Percentiles rank a stretch among this genome's conserved stretches.
Evolutionary conservation across 176 grass and related monocot species (phyloP).

Genomic region (Hsuehochloa calcarea): DNA sequence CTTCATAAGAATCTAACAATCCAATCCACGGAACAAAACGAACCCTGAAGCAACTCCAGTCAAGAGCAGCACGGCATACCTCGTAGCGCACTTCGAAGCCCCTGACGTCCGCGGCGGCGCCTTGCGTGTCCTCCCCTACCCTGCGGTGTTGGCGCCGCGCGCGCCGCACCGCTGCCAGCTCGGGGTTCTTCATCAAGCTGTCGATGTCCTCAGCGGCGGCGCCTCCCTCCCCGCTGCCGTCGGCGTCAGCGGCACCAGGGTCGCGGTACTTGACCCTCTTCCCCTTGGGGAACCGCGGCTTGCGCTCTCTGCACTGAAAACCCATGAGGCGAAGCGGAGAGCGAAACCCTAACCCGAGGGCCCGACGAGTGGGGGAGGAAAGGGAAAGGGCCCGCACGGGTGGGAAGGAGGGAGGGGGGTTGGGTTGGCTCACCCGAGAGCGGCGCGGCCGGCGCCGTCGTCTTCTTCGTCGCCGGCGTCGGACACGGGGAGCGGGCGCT

Average conservation of each 20-base stretch:
- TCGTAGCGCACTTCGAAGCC: conserved; percentile 74
- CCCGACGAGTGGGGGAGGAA: neutral
- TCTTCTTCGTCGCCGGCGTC: conserved; percentile 33
- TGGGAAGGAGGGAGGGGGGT: neutral
- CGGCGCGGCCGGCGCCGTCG: neutral
- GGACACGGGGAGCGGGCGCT: conserved; percentile 31
- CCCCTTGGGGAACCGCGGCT: conserved; percentile 84
- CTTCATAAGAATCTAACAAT: neutral
- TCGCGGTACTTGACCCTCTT: conserved; percentile 70
- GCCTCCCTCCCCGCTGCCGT: conserved; percentile 2
- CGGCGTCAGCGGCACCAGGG: neutral
- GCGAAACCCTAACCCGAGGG: conserved; percentile 24
- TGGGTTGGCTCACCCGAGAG: conserved; percentile 26
- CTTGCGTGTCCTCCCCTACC: conserved; percentile 47
- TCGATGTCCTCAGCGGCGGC: conserved; percentile 39
- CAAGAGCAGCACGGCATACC: conserved; percentile 29
- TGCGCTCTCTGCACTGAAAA: conserved; percentile 52
- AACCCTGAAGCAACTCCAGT: neutral
- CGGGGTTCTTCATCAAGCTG: conserved; percentile 61
- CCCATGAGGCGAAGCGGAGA: conserved; percentile 27
- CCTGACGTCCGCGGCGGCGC: conserved; percentile 36
- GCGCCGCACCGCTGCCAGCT: conserved; percentile 58
- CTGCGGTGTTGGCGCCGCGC: too few relatives aligned
- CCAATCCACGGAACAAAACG: neutral
- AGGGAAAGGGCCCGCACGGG: neutral